Conservation (phyloP, 805 yeast genomes). For the Yamadazyma insecticola region DNA sequence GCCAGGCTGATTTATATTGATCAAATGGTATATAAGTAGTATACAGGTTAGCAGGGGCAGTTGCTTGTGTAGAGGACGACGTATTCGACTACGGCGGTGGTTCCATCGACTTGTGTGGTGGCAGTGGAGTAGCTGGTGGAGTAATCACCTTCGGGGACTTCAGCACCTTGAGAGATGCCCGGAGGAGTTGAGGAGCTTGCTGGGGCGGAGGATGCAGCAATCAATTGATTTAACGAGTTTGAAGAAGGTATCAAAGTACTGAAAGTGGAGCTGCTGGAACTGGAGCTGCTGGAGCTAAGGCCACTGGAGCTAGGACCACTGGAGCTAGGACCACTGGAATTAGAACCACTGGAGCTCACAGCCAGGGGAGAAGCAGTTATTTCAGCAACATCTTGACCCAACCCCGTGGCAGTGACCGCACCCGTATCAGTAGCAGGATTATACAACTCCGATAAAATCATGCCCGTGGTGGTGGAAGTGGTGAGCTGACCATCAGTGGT, state of each 20-base stretch:
- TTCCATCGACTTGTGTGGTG: constrained; percentile 17
- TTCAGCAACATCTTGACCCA: constrained; percentile 2
- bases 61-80: constrained; percentile 18
- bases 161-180: background rate
- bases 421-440: constrained; percentile 5
- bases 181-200: background rate
- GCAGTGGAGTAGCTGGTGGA: constrained; percentile 16
- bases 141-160: constrained; percentile 18
- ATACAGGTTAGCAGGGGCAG: constrained; percentile 8
- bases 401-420: constrained; percentile 5
- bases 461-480: constrained; percentile 4
- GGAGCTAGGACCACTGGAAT: background rate
- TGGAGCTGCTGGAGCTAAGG: constrained; percentile 5
- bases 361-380: constrained; percentile 2
- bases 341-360: background rate
- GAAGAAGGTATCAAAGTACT: too few species aligned
- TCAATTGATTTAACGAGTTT: too few species aligned
- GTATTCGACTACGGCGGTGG: constrained; percentile 19
- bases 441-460: background rate
- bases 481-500: constrained; percentile 28
- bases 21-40: background rate
- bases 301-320: constrained; percentile 1
- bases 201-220: background rate
- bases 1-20: too few species aligned
- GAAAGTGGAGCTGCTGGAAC: constrained; percentile 1